Evolutionary conservation across 768 basidiomycete species (phyloP), one percentile per base, ranked within the genome.

Genomic region (Tricholoma bakamatsutake): DNA sequence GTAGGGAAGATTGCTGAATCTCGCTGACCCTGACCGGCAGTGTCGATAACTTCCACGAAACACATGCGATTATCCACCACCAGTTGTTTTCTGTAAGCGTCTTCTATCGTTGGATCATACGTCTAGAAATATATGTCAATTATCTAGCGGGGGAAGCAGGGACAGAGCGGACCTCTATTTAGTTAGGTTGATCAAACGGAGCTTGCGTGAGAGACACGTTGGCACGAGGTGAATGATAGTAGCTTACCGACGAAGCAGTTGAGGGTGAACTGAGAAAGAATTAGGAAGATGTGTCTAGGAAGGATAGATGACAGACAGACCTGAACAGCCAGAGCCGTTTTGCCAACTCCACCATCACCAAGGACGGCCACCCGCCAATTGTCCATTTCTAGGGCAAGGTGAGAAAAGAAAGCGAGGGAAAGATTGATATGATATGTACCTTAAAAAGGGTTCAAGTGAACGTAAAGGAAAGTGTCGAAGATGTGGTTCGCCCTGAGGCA

Each of bases 71-170:
- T 93, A 72, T 96, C 94, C 60, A 97, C 93, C 55, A 94, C 85
- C 63, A 94, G 81, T 69, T 94, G 93, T 71, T 95, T 96, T 65
- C 94, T 83, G 74, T 98, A 97, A 59, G 93, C 93, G 70, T 97
- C 94, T 75, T 98, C 94, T 83, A 98, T 98, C 64, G 94, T 98
- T 55, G 94, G 94, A 76, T 98, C 94, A 72, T 98, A 98, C 52
- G 93, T 93, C 92, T 96, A 55, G 58, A 47, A 60, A 51, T 43
- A 62, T 45, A 66, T 58, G 57, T 53, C 51, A 46, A 55, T 28
- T 53, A 51, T 49, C 27, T 50, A 13, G 49, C 47, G 52, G 50
- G 51, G 28, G 24, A 50, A 52, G 18, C 8, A 30, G 40, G 43
- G 37, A 63, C 28, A 37, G 40, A 37, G 63, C 76, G 50, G 55